Evolutionary conservation across 108 stramenopile genomes (phyloP).

Genomic region (Phaeodactylum tricornutum): DNA sequence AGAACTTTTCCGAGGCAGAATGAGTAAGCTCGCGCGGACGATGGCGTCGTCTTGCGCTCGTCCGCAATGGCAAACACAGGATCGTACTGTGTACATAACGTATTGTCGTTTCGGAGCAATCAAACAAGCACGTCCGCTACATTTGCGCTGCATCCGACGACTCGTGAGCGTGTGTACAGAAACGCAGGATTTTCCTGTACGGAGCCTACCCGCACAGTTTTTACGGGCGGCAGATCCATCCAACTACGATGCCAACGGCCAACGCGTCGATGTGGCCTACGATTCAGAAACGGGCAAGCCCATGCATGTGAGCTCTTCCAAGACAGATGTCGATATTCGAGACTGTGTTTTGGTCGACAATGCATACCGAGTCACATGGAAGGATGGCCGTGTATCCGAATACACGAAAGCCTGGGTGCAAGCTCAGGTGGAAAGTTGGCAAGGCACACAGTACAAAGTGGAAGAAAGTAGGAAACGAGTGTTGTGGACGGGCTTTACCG

Average conservation of each 20-base stretch:
- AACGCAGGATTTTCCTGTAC: too few species aligned
- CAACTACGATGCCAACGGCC: slow-evolving; percentile 57
- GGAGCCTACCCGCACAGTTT: slow-evolving; percentile 37
- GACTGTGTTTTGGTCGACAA: slow-evolving; percentile 1
- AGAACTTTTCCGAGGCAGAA: too few species aligned
- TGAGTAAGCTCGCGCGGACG: too few species aligned
- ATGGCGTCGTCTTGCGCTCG: too few species aligned
- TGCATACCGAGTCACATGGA: slow-evolving; percentile 20
- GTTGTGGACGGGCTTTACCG: slow-evolving; percentile 49
- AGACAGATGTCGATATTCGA: slow-evolving; percentile 7
- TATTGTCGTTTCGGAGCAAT: too few species aligned
- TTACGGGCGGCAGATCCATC: slow-evolving; percentile 28
- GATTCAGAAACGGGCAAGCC: slow-evolving; percentile 48
- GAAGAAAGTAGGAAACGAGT: slow-evolving; percentile 22
- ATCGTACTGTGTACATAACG: too few species aligned
- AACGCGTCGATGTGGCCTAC: slow-evolving; percentile 54
- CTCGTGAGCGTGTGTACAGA: too few species aligned
- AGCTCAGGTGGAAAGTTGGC: slow-evolving; percentile 15
- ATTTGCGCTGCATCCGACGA: too few species aligned
- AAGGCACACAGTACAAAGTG: too few species aligned
- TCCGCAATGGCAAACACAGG: too few species aligned
- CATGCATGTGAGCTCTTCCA: neutral
- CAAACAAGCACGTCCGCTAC: too few species aligned
- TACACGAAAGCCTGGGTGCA: slow-evolving; percentile 32
- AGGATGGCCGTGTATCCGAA: slow-evolving; percentile 23